A percentile compares a stretch with the other conserved stretches of the same genome.
These are phyloP conservation scores for Lagenidium giganteum DNA, from an alignment of 352 stramenopile species.

Conservation along the genomic window DNA sequence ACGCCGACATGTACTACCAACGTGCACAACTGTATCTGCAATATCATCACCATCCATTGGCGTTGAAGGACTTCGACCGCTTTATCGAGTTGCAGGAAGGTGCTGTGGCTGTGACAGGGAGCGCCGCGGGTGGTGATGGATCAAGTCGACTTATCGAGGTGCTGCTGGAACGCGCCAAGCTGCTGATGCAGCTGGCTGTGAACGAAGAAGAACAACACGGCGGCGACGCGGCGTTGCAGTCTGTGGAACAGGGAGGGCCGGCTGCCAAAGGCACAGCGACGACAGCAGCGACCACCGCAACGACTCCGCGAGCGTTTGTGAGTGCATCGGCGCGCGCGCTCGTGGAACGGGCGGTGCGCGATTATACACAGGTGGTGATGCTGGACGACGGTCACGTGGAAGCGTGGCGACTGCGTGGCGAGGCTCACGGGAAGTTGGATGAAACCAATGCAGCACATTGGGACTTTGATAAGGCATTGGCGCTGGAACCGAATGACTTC, in stretches of 20 bases:
- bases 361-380: slow-evolving; percentile 50
- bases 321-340: slow-evolving; percentile 23
- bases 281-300: slow-evolving; percentile 1
- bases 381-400: slow-evolving; percentile 38
- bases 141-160: slow-evolving; percentile 39
- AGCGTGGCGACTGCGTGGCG: slow-evolving; percentile 37
- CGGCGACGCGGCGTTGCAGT: slow-evolving; percentile 38
- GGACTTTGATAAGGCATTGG: slow-evolving; percentile 43
- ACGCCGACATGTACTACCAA: slow-evolving; percentile 55
- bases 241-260: slow-evolving; percentile 37
- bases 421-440: slow-evolving; percentile 39
- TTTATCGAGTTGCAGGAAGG: slow-evolving; percentile 67
- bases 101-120: slow-evolving; percentile 17
- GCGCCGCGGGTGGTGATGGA: too few species aligned
- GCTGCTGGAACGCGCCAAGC: slow-evolving; percentile 46
- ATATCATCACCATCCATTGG: slow-evolving; percentile 36
- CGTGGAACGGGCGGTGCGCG: slow-evolving; percentile 51
- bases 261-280: slow-evolving; percentile 1
- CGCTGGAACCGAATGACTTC: slow-evolving; percentile 50
- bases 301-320: slow-evolving; percentile 11
- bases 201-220: slow-evolving; percentile 39
- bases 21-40: slow-evolving; percentile 46
- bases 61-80: slow-evolving; percentile 54
- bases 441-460: slow-evolving; percentile 41
- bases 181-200: slow-evolving; percentile 44